These are phyloP conservation scores for Roridomyces roridus DNA, from an alignment of 768 basidiomycete species.

Conservation along the genomic window DNA sequence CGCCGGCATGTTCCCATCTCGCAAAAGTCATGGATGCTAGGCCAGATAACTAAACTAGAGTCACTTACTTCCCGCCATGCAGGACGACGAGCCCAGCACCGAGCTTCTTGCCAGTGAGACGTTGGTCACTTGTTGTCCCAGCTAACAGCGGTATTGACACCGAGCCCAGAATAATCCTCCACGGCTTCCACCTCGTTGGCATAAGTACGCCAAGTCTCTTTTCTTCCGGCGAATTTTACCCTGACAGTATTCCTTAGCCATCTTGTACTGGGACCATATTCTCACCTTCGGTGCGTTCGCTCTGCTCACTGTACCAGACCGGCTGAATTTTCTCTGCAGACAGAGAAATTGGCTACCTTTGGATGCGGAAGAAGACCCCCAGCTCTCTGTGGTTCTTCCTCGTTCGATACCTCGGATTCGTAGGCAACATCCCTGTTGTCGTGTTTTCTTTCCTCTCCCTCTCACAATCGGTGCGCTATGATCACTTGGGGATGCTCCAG, in stretches of 20 bases:
- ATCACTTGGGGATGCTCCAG: too few relatives aligned
- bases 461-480: too few relatives aligned
- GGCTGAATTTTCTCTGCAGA: neutral
- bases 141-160: too few relatives aligned
- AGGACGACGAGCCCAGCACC: too few relatives aligned
- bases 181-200: constrained; percentile 9
- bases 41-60: too few relatives aligned
- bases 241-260: neutral
- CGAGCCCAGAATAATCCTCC: neutral
- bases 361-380: neutral
- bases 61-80: too few relatives aligned
- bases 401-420: neutral
- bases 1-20: too few relatives aligned
- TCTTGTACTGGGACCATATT: constrained; percentile 9
- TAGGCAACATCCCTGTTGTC: constrained; percentile 12
- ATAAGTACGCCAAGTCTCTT: neutral
- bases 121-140: too few relatives aligned
- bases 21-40: too few relatives aligned
- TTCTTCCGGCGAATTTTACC: neutral
- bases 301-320: neutral
- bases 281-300: constrained; percentile 2
- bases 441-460: neutral
- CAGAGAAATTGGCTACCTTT: constrained; percentile 7
- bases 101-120: too few relatives aligned
- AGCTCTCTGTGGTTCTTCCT: constrained; percentile 11